Percentiles rank a stretch among this genome's conserved stretches.
Conservation (phyloP, 2,329 filamentous ascomycete genomes). For the Huntiella savannae region DNA sequence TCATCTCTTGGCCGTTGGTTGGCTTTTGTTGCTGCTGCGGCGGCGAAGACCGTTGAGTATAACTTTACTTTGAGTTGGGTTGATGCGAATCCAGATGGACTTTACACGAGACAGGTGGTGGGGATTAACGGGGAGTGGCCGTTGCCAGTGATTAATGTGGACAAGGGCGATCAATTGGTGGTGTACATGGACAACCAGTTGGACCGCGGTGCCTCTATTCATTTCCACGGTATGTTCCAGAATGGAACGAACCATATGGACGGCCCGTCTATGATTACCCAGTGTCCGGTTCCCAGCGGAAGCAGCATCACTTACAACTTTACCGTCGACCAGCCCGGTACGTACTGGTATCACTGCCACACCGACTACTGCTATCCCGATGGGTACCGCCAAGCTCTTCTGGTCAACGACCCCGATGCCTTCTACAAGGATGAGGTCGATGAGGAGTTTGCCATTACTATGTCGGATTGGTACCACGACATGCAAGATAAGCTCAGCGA, state of each 20-base stretch:
- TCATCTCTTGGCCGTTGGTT: background rate
- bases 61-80: conserved; percentile 45
- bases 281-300: conserved; percentile 36
- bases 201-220: conserved; percentile 32
- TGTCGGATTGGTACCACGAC: conserved; percentile 43
- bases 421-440: conserved; percentile 30
- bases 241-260: conserved; percentile 41
- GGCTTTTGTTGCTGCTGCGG: conserved; percentile 16
- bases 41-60: conserved; percentile 27
- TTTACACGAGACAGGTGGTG: conserved; percentile 35
- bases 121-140: conserved; percentile 50
- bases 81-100: conserved; percentile 39
- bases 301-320: conserved; percentile 37
- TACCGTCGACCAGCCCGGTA: conserved; percentile 35
- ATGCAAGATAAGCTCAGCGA: conserved; percentile 30
- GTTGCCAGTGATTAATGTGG: conserved; percentile 36
- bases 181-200: conserved; percentile 30
- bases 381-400: conserved; percentile 35
- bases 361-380: conserved; percentile 33
- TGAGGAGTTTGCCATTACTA: conserved; percentile 34
- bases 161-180: conserved; percentile 31
- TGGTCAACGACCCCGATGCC: conserved; percentile 32
- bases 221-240: conserved; percentile 44
- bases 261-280: conserved; percentile 35
- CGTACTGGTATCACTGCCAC: conserved; percentile 46